Evolutionary conservation across 768 basidiomycete species (phyloP).

Genomic region (Phaeotremella skinneri): DNA sequence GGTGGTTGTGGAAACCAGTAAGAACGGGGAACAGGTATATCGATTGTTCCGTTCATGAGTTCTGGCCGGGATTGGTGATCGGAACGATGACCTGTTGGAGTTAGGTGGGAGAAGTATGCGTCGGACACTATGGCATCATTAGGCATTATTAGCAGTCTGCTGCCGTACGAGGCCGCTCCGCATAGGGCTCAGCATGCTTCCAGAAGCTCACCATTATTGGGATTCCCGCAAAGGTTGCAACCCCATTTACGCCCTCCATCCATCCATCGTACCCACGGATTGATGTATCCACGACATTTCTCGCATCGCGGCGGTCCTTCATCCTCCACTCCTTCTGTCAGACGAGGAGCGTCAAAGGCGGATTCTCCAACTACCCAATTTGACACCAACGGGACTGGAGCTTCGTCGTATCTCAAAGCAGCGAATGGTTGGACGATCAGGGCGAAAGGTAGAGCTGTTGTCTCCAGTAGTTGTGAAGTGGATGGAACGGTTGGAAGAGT

Average conservation of each 20-base stretch:
- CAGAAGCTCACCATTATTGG: conserved; percentile 72
- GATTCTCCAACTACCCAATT: conserved; percentile 55
- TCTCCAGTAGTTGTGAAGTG: conserved; percentile 70
- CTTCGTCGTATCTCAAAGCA: conserved; percentile 65
- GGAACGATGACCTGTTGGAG: conserved; percentile 69
- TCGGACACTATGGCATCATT: conserved; percentile 61
- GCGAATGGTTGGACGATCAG: conserved; percentile 89
- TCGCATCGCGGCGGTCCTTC: conserved; percentile 79
- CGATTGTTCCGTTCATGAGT: conserved; percentile 83
- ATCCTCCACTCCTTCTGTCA: conserved; percentile 53
- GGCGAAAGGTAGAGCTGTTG: conserved; percentile 80
- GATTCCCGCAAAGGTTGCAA: conserved; percentile 83
- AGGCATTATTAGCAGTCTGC: too few species aligned
- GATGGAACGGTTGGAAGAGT: conserved; percentile 87
- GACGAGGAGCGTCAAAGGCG: conserved; percentile 32
- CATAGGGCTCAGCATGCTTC: background rate
- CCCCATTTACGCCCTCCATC: conserved; percentile 81
- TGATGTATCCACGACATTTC: conserved; percentile 83
- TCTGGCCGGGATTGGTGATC: conserved; percentile 82
- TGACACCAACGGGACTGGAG: conserved; percentile 69
- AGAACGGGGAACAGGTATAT: conserved; percentile 74
- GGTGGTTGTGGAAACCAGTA: conserved; percentile 70
- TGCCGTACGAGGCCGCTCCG: too few species aligned
- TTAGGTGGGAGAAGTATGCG: conserved; percentile 81
- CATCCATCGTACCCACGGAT: conserved; percentile 85